Conservation (phyloP, 1,284 basidiomycete species). For the Apiotrichum domesticum region DNA sequence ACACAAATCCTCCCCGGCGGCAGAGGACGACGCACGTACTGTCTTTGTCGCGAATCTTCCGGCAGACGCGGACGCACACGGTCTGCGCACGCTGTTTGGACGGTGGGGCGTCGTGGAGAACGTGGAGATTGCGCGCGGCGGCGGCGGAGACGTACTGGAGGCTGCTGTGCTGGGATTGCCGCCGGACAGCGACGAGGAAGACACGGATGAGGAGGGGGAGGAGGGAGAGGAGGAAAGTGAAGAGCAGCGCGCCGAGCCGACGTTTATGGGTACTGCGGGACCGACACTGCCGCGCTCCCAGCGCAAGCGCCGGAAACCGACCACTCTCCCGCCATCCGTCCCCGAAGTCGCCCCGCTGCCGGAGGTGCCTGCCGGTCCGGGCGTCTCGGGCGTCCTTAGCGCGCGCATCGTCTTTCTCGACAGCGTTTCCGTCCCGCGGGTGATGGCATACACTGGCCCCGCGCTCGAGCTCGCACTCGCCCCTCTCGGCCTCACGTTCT, state of each 20-base stretch:
- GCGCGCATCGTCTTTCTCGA: conserved; percentile 77
- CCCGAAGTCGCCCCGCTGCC: conserved; percentile 40
- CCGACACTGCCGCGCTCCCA: conserved; percentile 43
- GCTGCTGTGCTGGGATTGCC: conserved; percentile 27
- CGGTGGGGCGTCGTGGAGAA: conserved; percentile 67
- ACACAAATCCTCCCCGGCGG: conserved; percentile 11
- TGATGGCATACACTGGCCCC: conserved; percentile 48
- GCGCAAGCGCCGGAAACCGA: conserved; percentile 44
- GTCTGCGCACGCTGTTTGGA: conserved; percentile 66
- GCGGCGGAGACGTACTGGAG: conserved; percentile 32
- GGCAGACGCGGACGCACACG: conserved; percentile 71
- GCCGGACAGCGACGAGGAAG: conserved; percentile 24
- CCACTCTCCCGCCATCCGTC: conserved; percentile 55
- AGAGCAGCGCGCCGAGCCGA: conserved; percentile 38
- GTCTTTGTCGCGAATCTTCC: conserved; percentile 81
- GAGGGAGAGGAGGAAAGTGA: conserved; percentile 28
- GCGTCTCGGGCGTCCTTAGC: conserved; percentile 42
- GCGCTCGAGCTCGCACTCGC: neutral
- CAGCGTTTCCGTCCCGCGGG: conserved; percentile 57
- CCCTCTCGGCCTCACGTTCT: conserved; percentile 64
- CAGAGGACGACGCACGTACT: conserved; percentile 53
- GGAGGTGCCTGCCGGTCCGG: conserved; percentile 23
- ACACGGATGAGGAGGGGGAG: conserved; percentile 43
- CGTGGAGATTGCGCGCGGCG: conserved; percentile 53
- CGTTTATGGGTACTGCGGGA: conserved; percentile 51